Conservation (phyloP, 192 early-diverging fungal genomes). For the Backusella morwellensis region DNA sequence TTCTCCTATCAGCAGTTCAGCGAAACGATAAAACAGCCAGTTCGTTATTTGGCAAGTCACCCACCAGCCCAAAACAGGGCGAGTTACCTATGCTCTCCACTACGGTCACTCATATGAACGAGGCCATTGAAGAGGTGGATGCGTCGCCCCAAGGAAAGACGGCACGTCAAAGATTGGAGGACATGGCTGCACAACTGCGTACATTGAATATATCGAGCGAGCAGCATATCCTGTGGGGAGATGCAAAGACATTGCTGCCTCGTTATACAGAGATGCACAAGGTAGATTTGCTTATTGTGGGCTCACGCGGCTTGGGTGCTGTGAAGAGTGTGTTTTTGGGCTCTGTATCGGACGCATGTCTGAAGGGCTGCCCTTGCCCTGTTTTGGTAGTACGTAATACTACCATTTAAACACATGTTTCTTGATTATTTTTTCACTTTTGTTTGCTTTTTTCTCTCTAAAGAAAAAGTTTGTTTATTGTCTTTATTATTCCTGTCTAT, state of each 20-base stretch:
- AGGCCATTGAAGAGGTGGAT: slow-evolving; percentile 18
- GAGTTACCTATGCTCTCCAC: slow-evolving; percentile 24
- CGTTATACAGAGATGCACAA: slow-evolving; percentile 26
- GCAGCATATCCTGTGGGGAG: slow-evolving; percentile 36
- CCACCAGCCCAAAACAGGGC: not conserved
- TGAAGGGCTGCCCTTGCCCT: slow-evolving; percentile 35
- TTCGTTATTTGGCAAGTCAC: not conserved
- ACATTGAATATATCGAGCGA: slow-evolving; percentile 24
- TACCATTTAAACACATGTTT: slow-evolving; percentile 19
- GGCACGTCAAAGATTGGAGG: slow-evolving; percentile 8
- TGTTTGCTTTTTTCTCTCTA: slow-evolving; percentile 1
- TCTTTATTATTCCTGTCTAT: not conserved
- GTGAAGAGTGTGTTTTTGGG: slow-evolving; percentile 36
- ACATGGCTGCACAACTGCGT: slow-evolving; percentile 16
- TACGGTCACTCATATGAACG: slow-evolving; percentile 15
- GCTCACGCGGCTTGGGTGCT: slow-evolving; percentile 33
- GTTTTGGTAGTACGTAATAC: slow-evolving; percentile 34
- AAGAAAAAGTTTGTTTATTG: not conserved
- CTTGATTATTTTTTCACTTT: not conserved
- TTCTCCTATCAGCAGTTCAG: slow-evolving; percentile 27
- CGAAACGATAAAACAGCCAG: not conserved
- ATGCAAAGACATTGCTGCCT: slow-evolving; percentile 27
- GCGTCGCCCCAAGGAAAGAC: slow-evolving; percentile 6
- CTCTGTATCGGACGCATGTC: slow-evolving; percentile 33
- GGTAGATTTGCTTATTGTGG: slow-evolving; percentile 36